Evolutionary conservation across 1,139 yeast genomes (phyloP).

Genomic region (Yamadazyma epiphylla): DNA sequence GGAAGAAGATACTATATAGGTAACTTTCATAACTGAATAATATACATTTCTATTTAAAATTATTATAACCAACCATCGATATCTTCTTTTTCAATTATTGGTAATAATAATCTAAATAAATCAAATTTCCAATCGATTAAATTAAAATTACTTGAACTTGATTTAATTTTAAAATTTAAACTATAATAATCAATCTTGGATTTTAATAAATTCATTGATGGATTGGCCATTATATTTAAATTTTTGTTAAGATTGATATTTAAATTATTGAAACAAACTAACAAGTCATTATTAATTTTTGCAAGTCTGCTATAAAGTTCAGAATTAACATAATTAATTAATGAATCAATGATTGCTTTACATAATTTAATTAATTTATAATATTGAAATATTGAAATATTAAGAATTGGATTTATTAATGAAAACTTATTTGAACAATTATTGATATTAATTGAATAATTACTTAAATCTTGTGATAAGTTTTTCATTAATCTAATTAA

Average conservation of each 20-base stretch:
- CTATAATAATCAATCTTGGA: slow-evolving; percentile 23
- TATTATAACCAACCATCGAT: slow-evolving; percentile 35
- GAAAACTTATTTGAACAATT: slow-evolving; percentile 11
- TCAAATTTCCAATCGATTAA: slow-evolving; percentile 28
- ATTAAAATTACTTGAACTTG: slow-evolving; percentile 4
- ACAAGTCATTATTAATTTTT: slow-evolving; percentile 37
- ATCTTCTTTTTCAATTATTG: slow-evolving; percentile 31
- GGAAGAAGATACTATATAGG: neutral
- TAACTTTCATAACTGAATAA: too few relatives aligned
- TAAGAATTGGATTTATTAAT: slow-evolving; percentile 31
- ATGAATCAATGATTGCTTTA: slow-evolving; percentile 33
- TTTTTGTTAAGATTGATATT: slow-evolving; percentile 27
- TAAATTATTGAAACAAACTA: slow-evolving; percentile 32
- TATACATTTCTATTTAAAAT: neutral
- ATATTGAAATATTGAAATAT: slow-evolving; percentile 31
- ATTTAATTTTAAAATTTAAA: slow-evolving; percentile 21
- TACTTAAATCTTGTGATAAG: slow-evolving; percentile 34
- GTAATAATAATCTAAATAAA: slow-evolving; percentile 20
- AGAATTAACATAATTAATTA: slow-evolving; percentile 14
- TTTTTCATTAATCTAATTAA: slow-evolving; percentile 42
- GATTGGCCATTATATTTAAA: slow-evolving; percentile 20
- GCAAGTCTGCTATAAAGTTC: slow-evolving; percentile 28
- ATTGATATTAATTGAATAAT: slow-evolving; percentile 23
- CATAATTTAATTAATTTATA: slow-evolving; percentile 34
- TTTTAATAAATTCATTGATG: slow-evolving; percentile 20